Evolutionary conservation across 73 alveolate species (phyloP), one percentile per base, ranked within the genome.

Genomic region (Blepharisma stoltei): DNA sequence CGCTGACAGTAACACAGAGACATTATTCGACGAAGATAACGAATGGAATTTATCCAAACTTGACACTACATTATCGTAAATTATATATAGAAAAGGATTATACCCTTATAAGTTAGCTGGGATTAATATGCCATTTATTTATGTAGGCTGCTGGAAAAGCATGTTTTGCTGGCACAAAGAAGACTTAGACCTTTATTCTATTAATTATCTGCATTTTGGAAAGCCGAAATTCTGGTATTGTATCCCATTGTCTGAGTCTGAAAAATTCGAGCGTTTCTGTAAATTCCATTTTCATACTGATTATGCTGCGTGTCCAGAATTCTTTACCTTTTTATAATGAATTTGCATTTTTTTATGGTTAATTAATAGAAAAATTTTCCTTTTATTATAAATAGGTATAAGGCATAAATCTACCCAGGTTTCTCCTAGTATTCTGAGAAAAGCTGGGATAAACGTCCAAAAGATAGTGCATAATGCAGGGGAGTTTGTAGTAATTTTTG

Each of bases 111-210:
- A 85, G 7, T 82, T 92, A n/a, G 68, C 88, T 6, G 98, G 98
- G 25, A 94, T 92, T 54, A 92, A 84, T 68, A 84, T 81, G 43
- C 93, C 98, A 32, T 92, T 86, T 68, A 20, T 89, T 4, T 92
- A 92, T 71, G 86, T 89, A 53, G 98, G 98, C 6, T 77, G 90
- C 25, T 89, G 98, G 98, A 89, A 89, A 66, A 81, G 96, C 6
- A 82, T 89, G 89, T 92, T 92, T 71, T 94, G 96, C 43, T 92
- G 98, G 98, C 98, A 92, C 80, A 89, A 92, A 55, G 98, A 92
- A 92, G 97, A 92, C 84, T 41, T 92, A 77, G 96, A 89, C 66
- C 85, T 92, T 20, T 84, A 84, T 37, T 87, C 96, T 20, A 83
- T 86, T 20, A 92, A 92, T 78, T 92, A 76, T 70, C 88, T 89